phyloP scores from a whole-genome alignment of 2,329 filamentous ascomycete species.

The Pestalotiopsis sp. region DNA sequence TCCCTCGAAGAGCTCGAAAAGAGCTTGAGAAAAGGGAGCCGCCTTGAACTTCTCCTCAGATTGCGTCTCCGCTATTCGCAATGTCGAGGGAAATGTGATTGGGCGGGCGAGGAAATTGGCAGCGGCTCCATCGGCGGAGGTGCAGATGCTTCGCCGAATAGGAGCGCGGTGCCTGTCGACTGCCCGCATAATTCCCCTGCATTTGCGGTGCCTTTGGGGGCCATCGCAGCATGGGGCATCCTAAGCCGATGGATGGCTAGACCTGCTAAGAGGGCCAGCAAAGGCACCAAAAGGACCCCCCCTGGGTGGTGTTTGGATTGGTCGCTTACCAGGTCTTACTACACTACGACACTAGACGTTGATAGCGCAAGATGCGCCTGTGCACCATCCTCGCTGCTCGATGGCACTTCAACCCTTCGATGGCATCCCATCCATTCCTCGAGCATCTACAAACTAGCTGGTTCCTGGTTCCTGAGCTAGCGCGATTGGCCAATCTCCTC shows the following conservation, averaged over 20 bases:
- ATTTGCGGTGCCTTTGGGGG: neutral
- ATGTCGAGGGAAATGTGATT: neutral
- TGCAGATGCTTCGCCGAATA: slow-evolving; percentile 23
- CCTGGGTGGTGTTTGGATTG: neutral
- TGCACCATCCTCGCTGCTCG: neutral
- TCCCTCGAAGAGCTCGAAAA: neutral
- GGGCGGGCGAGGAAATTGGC: slow-evolving; percentile 9
- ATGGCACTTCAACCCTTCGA: no score
- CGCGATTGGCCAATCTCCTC: neutral
- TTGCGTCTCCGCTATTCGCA: slow-evolving; percentile 8
- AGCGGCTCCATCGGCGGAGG: slow-evolving; percentile 13
- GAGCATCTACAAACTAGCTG: neutral
- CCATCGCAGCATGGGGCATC: neutral
- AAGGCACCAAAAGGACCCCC: neutral
- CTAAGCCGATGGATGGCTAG: slow-evolving; percentile 21
- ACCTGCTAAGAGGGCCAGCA: neutral
- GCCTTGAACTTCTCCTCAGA: neutral
- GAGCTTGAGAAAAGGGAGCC: neutral
- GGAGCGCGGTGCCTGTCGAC: slow-evolving; percentile 24
- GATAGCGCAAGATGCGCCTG: neutral
- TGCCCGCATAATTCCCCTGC: neutral
- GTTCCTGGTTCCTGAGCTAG: neutral
- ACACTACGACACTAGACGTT: neutral
- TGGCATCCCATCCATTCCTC: neutral
- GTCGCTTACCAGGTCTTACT: neutral